Evolutionary conservation across 768 basidiomycete species (phyloP).

Genomic region (Mrakia hoshinonis): DNA sequence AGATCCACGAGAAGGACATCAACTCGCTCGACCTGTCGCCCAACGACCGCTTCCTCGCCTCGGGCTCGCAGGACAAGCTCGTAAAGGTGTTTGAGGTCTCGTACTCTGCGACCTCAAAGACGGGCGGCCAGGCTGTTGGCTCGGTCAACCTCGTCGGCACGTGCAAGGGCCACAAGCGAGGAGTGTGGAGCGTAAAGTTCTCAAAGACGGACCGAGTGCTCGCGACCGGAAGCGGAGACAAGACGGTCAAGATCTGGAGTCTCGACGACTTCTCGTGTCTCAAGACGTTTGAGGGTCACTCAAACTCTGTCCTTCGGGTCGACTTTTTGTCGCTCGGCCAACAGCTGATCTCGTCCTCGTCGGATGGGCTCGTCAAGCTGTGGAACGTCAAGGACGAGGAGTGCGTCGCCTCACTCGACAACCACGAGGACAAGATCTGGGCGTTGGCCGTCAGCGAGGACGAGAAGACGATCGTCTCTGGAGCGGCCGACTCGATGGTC

Average conservation of each 20-base stretch:
- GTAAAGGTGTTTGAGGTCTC: slow-evolving; percentile 80
- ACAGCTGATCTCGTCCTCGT: slow-evolving; percentile 82
- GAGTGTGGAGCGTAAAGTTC: slow-evolving; percentile 91
- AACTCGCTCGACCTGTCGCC: slow-evolving; percentile 89
- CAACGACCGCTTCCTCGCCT: slow-evolving; percentile 76
- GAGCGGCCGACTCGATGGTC: slow-evolving; percentile 88
- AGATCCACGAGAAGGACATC: slow-evolving; percentile 97
- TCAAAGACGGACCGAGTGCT: slow-evolving; percentile 70
- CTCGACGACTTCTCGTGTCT: slow-evolving; percentile 87
- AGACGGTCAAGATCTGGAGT: slow-evolving; percentile 88
- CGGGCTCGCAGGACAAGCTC: slow-evolving; percentile 91
- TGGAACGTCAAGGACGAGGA: slow-evolving; percentile 88
- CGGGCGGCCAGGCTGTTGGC: slow-evolving; percentile 49
- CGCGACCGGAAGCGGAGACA: slow-evolving; percentile 91
- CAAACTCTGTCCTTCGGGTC: slow-evolving; percentile 88
- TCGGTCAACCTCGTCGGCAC: slow-evolving; percentile 69
- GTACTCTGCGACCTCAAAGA: slow-evolving; percentile 43
- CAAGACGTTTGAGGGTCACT: slow-evolving; percentile 93
- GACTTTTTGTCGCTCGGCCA: slow-evolving; percentile 75
- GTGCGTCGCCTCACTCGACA: slow-evolving; percentile 81
- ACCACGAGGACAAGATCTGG: slow-evolving; percentile 99
- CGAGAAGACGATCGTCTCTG: slow-evolving; percentile 78
- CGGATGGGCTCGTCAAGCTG: slow-evolving; percentile 90
- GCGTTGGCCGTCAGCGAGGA: slow-evolving; percentile 74
- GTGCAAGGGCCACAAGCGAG: slow-evolving; percentile 92